Evolutionary conservation across 805 yeast species (phyloP).

Genomic region (Myxozyma lipomycoides): DNA sequence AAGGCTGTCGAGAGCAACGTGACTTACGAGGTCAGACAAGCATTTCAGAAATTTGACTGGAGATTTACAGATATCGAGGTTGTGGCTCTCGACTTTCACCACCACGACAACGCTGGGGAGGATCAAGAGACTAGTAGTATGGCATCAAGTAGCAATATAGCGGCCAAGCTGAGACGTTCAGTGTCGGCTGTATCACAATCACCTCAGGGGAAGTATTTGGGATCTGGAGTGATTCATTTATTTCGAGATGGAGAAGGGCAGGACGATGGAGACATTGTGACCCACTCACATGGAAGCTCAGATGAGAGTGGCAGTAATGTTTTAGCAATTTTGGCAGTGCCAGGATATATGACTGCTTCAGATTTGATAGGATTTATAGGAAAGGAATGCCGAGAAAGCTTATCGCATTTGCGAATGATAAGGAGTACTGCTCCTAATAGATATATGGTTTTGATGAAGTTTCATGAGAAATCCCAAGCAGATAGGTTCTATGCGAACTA

Average conservation of each 20-base stretch:
- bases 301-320: constrained; percentile 42
- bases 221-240: constrained; percentile 68
- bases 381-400: constrained; percentile 48
- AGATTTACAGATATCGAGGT: constrained; percentile 26
- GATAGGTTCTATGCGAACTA: constrained; percentile 59
- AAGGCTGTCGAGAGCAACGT: background rate
- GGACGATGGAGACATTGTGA: constrained; percentile 20
- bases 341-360: constrained; percentile 80
- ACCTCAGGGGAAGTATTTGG: constrained; percentile 59
- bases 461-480: constrained; percentile 53
- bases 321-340: constrained; percentile 78
- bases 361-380: constrained; percentile 81
- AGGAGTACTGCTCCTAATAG: constrained; percentile 63
- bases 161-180: background rate
- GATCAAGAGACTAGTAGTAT: background rate
- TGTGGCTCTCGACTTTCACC: constrained; percentile 28
- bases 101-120: constrained; percentile 24
- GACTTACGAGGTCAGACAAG: background rate
- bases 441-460: constrained; percentile 75
- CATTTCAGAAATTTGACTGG: constrained; percentile 20
- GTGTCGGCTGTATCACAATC: constrained; percentile 29
- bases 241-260: constrained; percentile 50
- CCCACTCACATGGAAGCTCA: constrained; percentile 17
- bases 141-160: background rate
- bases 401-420: constrained; percentile 70